Conservation (phyloP, 148 eudicot genomes). For the Hydrangea macrophylla region DNA sequence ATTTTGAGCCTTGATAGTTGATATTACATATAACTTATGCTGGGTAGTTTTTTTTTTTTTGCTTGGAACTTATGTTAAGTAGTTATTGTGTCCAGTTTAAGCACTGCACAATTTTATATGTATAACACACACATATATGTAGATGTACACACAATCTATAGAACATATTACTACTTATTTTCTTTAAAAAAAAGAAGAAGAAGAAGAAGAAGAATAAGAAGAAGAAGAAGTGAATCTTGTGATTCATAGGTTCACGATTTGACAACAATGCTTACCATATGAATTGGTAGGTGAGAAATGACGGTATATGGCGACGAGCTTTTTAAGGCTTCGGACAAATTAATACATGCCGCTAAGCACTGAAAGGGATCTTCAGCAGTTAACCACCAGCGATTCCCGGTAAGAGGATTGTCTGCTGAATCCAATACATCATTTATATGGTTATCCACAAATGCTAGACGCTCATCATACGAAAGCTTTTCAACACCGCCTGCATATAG, state of each 20-base stretch:
- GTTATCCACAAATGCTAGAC: slow-evolving; percentile 66
- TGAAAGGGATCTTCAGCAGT: slow-evolving; percentile 95
- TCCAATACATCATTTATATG: slow-evolving; percentile 63
- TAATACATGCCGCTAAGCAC: slow-evolving; percentile 84
- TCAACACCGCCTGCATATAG: slow-evolving; percentile 78
- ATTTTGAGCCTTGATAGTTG: too few species aligned
- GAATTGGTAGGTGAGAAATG: slow-evolving; percentile 82
- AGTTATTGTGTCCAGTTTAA: too few species aligned
- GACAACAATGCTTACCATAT: slow-evolving; percentile 65
- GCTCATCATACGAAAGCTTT: slow-evolving; percentile 76
- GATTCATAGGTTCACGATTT: too few species aligned
- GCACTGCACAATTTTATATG: too few species aligned
- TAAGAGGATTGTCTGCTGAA: slow-evolving; percentile 70
- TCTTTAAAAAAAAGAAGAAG: too few species aligned
- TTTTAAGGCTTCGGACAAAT: slow-evolving; percentile 68
- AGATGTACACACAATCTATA: too few species aligned
- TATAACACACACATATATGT: too few species aligned
- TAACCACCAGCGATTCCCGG: slow-evolving; percentile 84
- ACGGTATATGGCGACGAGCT: slow-evolving; percentile 63
- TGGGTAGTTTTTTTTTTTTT: too few species aligned
- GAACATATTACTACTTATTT: too few species aligned
- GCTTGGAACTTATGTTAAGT: too few species aligned
- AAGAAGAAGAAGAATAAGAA: slow-evolving; percentile 15
- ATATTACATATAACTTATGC: too few species aligned
- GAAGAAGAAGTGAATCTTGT: neutral